These are phyloP conservation scores for Saccharomyces hybrid DNA, from an alignment of 1,139 yeast genomes.

Conservation along the genomic window DNA sequence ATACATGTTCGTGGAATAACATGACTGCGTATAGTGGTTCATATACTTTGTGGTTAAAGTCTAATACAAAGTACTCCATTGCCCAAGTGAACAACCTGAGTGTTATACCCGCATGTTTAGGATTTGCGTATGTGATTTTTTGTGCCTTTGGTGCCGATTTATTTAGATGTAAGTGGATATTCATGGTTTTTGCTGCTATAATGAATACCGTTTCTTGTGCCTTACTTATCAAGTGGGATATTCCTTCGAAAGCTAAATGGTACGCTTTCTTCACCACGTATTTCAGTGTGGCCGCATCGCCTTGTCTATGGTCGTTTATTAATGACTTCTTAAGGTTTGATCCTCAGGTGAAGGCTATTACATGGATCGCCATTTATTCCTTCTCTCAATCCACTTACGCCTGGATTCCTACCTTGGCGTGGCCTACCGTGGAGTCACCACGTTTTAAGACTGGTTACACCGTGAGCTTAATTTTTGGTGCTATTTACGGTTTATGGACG, in stretches of 20 bases:
- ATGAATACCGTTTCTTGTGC: constrained; percentile 41
- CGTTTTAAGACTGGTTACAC: constrained; percentile 44
- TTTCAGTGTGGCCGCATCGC: constrained; percentile 33
- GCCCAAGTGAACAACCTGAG: constrained; percentile 32
- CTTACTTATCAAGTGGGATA: constrained; percentile 42
- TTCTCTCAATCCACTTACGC: constrained; percentile 34
- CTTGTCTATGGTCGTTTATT: constrained; percentile 34
- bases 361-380: constrained; percentile 34
- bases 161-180: constrained; percentile 32
- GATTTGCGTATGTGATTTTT: constrained; percentile 30
- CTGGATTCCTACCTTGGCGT: constrained; percentile 39
- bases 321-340: constrained; percentile 35
- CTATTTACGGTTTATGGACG: constrained; percentile 48
- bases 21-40: constrained; percentile 35
- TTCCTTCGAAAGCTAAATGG: constrained; percentile 31
- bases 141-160: constrained; percentile 33
- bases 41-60: constrained; percentile 34
- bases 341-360: constrained; percentile 34
- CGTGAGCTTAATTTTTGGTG: constrained; percentile 46
- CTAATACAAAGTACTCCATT: constrained; percentile 29
- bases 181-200: constrained; percentile 44
- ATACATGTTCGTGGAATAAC: constrained; percentile 33
- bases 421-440: constrained; percentile 52
- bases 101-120: constrained; percentile 33
- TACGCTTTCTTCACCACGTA: constrained; percentile 33